phyloP scores from a whole-genome alignment of 1,284 basidiomycete species.

The Leucoagaricus sp. region DNA sequence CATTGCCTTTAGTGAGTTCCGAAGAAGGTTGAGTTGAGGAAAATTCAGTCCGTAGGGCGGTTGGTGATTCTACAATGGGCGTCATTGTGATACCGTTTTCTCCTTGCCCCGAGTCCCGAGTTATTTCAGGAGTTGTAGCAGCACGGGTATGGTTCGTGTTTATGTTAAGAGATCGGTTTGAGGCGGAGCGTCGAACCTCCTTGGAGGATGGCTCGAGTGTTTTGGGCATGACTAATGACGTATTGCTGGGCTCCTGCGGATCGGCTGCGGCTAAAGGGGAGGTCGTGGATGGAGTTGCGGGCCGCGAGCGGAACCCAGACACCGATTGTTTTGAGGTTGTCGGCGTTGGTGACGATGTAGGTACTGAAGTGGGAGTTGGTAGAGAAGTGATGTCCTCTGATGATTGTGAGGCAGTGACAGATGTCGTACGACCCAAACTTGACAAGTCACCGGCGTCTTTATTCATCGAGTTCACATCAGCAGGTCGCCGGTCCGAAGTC shows the following conservation, averaged over 20 bases:
- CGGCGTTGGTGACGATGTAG: conserved; percentile 18
- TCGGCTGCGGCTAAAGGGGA: conserved; percentile 14
- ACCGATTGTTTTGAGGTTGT: conserved; percentile 5
- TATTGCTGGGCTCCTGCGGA: conserved; percentile 14
- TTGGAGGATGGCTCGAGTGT: conserved; percentile 23
- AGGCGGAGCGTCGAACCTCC: conserved; percentile 32
- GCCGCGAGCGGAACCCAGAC: conserved; percentile 17
- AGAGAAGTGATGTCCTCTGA: conserved; percentile 28
- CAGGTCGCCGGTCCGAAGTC: conserved; percentile 21
- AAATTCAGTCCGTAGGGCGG: conserved; percentile 33
- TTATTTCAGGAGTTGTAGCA: conserved; percentile 18
- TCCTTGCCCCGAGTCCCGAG: conserved; percentile 7
- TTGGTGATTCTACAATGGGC: conserved; percentile 55
- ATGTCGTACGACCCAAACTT: conserved; percentile 16
- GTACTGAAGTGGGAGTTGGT: conserved; percentile 25
- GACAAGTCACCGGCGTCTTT: conserved; percentile 11
- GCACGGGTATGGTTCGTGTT: conserved; percentile 20
- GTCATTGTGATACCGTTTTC: conserved; percentile 23
- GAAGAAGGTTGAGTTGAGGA: conserved; percentile 18
- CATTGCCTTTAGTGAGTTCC: conserved; percentile 13
- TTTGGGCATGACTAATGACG: conserved; percentile 21
- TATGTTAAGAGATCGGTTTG: conserved; percentile 33
- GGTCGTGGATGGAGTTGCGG: conserved; percentile 23
- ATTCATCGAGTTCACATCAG: conserved; percentile 20
- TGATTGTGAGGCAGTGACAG: conserved; percentile 16